Conservation (phyloP, 257 asterid genomes). For the Leonotis leonurus region DNA sequence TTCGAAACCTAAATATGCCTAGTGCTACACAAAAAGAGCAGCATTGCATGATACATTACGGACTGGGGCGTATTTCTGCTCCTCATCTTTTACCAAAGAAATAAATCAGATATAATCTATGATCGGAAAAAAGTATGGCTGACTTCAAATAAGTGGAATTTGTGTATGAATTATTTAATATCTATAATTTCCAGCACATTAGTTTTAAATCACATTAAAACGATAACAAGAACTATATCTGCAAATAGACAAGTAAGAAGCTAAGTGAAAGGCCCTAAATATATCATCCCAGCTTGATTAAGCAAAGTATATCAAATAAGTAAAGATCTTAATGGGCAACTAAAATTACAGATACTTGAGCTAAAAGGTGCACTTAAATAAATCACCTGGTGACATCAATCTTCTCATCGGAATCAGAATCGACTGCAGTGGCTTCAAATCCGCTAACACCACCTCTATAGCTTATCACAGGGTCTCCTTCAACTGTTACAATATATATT, state of each 20-base stretch:
- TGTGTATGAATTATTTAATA: too few relatives aligned
- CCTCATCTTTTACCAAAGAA: not conserved
- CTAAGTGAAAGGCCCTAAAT: too few relatives aligned
- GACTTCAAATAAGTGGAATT: slow-evolving; percentile 7
- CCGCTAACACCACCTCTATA: slow-evolving; percentile 81
- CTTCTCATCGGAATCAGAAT: slow-evolving; percentile 72
- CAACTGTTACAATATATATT: slow-evolving; percentile 71
- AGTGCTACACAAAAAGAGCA: not conserved
- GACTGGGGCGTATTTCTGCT: not conserved
- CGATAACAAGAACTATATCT: not conserved
- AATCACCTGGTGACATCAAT: slow-evolving; percentile 74
- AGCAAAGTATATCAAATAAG: too few relatives aligned
- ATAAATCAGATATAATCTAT: not conserved
- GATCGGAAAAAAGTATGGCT: slow-evolving; percentile 1
- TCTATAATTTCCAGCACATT: too few relatives aligned
- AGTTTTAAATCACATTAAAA: too few relatives aligned
- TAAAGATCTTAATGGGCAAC: too few relatives aligned
- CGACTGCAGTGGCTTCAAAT: slow-evolving; percentile 92
- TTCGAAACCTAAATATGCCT: not conserved
- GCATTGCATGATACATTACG: not conserved
- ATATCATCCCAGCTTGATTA: too few relatives aligned
- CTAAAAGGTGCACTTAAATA: too few relatives aligned
- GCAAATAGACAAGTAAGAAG: too few relatives aligned
- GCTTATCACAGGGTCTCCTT: slow-evolving; percentile 94
- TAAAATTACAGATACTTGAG: too few relatives aligned